Base-by-base conservation (phyloP, 2,329 filamentous ascomycete genomes). In the Curvularia eragrostidis region DNA sequence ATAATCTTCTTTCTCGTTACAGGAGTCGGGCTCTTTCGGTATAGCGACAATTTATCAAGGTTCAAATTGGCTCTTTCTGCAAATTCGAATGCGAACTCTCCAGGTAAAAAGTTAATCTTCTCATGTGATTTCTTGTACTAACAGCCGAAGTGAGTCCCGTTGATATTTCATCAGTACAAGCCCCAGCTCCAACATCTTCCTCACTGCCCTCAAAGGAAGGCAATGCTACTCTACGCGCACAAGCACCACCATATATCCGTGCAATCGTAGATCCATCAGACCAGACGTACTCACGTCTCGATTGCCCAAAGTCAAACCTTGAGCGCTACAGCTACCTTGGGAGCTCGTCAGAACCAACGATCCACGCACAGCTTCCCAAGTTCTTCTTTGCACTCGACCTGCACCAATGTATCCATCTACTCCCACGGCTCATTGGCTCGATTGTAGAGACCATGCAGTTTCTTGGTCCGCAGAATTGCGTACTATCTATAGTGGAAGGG, bases 401-500 rank as follows among this genome's bases (percentile, higher is more conserved):
- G 13, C 77, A 80, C 32, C 69, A 86, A 54, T 77, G 77, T 50
- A 63, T 77, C 2, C 44, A 67, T 0, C 63, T 86, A 2, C 78
- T 87, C 6, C 81, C 83, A 0, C 79, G 81, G 1, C 74, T 87
- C 1, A 64, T 87, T 10, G 81, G 83, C 1, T 83, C 81, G 26
- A 76, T 87, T 9, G 58, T 87, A 24, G 80, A 85, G 61, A 75
- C 75, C 1, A 78, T 84, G 5, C 74, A 68, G 0, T 84, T 83
- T 63, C 77, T 87, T 0, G 83, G 84, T 0, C 79, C 82, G 0
- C 59, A 79, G 10, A 76, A 77, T 52, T 87, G 83, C 62, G 81
- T 79, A 0, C 71, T 87, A 1, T 85, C 83, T 1, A 81, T 87
- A 21, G 78, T 87, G 12, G 84, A 86, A 61, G 84, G 84, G 12